A percentile compares a stretch with the other conserved stretches of the same genome.
These are phyloP conservation scores for Celoporthe dispersa DNA, from an alignment of 2,329 filamentous ascomycete species.

Conservation along the genomic window DNA sequence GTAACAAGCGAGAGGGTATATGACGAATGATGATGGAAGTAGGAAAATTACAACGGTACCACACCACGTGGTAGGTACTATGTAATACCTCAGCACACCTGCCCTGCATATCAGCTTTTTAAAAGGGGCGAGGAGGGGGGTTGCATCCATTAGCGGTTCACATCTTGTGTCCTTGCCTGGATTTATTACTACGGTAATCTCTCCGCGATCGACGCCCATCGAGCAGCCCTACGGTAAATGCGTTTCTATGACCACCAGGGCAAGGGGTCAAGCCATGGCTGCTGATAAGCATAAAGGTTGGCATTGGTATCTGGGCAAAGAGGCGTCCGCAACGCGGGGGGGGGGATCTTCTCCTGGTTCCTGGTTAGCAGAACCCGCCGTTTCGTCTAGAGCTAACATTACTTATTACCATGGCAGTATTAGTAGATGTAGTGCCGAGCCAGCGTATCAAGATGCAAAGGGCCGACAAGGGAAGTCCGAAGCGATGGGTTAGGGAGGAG, in stretches of 20 bases:
- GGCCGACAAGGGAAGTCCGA: not conserved
- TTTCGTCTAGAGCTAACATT: not conserved
- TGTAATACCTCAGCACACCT: not conserved
- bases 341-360: not conserved
- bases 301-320: not conserved
- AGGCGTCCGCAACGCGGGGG: not conserved
- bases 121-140: not conserved
- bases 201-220: not conserved
- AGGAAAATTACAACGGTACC: not conserved
- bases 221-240: not conserved
- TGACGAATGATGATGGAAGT: not conserved
- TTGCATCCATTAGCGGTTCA: not conserved
- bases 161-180: not conserved
- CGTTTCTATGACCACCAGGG: not conserved
- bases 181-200: not conserved
- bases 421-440: not conserved
- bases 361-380: not conserved
- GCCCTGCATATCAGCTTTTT: conserved; percentile 1
- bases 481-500: not conserved
- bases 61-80: not conserved
- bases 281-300: conserved; percentile 5
- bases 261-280: not conserved
- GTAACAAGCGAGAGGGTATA: not conserved
- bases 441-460: not conserved
- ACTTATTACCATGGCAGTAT: not conserved